A percentile compares a stretch with the other conserved stretches of the same genome.
Evolutionary conservation across 2,329 filamentous ascomycete genomes (phyloP).

Genomic region (Ampelomyces quisqualis): DNA sequence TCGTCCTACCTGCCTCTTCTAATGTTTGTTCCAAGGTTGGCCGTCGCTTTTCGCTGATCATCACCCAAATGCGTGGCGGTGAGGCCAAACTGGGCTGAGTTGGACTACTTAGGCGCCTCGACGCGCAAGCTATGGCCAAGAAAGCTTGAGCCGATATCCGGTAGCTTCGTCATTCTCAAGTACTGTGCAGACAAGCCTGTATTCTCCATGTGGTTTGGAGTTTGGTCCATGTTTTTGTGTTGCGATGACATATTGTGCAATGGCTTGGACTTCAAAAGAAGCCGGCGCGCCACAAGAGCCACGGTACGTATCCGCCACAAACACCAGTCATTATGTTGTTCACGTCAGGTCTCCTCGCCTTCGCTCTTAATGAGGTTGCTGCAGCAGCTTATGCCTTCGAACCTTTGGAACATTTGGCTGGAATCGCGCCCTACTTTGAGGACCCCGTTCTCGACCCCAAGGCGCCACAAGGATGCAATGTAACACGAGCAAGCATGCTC

Average conservation of each 20-base stretch:
- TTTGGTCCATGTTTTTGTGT: constrained; percentile 1
- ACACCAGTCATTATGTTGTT: constrained; percentile 14
- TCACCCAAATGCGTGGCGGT: not conserved
- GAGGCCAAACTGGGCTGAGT: not conserved
- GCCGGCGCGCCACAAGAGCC: not conserved
- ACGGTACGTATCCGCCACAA: constrained; percentile 12
- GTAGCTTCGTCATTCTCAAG: constrained; percentile 1
- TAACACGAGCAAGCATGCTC: constrained; percentile 47
- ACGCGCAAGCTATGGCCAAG: not conserved
- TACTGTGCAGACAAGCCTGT: constrained; percentile 1
- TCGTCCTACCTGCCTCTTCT: no score
- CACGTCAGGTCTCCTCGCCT: constrained; percentile 21
- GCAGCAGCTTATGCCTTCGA: constrained; percentile 48
- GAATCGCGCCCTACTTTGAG: constrained; percentile 54
- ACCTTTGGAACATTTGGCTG: constrained; percentile 52
- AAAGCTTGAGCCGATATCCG: constrained; percentile 1
- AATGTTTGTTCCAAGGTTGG: no score
- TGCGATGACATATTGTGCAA: constrained; percentile 3
- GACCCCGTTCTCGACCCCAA: constrained; percentile 51
- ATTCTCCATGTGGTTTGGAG: not conserved
- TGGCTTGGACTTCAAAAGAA: constrained; percentile 1
- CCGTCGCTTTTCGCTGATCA: no score
- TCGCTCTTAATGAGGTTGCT: constrained; percentile 30
- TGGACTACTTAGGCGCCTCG: not conserved
- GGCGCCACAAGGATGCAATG: constrained; percentile 54